phyloP scores from a whole-genome alignment of 106 monocot species.

The Phalaenopsis aphrodite region DNA sequence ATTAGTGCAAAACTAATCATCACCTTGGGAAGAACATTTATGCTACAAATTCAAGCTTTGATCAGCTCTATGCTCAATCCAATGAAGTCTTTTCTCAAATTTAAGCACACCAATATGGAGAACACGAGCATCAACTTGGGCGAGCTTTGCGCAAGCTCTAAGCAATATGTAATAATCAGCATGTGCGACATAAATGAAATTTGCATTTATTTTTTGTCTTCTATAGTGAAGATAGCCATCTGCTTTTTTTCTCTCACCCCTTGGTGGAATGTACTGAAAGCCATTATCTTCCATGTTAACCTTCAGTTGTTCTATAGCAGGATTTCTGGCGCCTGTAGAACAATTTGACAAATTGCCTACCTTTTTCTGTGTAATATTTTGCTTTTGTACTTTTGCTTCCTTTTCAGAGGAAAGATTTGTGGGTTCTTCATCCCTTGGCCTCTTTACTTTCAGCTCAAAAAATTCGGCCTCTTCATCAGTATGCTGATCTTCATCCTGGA shows the following conservation, averaged over 20 bases:
- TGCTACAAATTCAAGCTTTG: conserved; percentile 19
- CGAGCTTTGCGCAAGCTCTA: conserved; percentile 65
- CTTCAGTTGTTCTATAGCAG: conserved; percentile 34
- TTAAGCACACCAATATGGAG: conserved; percentile 52
- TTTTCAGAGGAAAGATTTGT: not conserved
- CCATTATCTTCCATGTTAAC: conserved; percentile 64
- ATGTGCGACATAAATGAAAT: conserved; percentile 47
- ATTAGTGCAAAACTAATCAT: no score
- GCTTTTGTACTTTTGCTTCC: conserved; percentile 3
- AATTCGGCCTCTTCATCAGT: conserved; percentile 5
- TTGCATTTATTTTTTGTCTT: conserved; percentile 30
- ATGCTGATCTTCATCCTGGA: conserved; percentile 18
- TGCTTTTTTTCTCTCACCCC: conserved; percentile 2
- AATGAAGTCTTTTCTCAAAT: conserved; percentile 58
- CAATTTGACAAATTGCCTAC: not conserved
- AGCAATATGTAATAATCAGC: conserved; percentile 78
- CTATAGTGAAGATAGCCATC: conserved; percentile 46
- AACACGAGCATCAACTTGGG: conserved; percentile 42
- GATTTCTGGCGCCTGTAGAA: not conserved
- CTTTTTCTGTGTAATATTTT: not conserved
- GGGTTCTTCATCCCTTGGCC: conserved; percentile 19
- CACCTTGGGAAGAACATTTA: not conserved
- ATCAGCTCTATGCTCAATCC: conserved; percentile 49
- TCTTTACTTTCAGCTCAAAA: conserved; percentile 18
- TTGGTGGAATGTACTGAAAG: conserved; percentile 59